A percentile compares a stretch with the other conserved stretches of the same genome.
phyloP scores from a whole-genome alignment of 768 basidiomycete species.

The Calocybe cyanea region DNA sequence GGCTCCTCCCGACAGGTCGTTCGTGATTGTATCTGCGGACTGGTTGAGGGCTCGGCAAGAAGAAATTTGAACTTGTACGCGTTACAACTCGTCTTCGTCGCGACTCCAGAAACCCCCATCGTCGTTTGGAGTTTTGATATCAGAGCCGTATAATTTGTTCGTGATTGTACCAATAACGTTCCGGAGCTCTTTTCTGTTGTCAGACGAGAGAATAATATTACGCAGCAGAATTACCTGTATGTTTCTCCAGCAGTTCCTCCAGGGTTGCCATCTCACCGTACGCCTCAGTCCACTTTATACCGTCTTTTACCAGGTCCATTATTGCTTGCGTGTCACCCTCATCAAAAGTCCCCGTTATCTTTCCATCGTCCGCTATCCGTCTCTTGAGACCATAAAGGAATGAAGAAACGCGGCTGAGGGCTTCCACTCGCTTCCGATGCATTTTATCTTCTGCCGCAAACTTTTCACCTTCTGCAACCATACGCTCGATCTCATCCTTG shows the following conservation, averaged over 20 bases:
- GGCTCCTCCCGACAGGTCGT: not conserved
- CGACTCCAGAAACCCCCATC: not conserved
- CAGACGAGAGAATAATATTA: not conserved
- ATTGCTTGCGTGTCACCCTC: conserved; percentile 59
- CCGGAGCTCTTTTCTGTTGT: conserved; percentile 20
- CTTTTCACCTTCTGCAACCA: conserved; percentile 51
- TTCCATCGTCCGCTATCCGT: conserved; percentile 68
- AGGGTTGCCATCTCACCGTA: conserved; percentile 57
- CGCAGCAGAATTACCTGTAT: conserved; percentile 32
- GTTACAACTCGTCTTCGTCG: conserved; percentile 7
- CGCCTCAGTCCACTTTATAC: conserved; percentile 73
- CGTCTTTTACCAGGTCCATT: conserved; percentile 61
- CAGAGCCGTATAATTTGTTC: conserved; percentile 17
- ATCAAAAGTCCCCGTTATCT: conserved; percentile 65
- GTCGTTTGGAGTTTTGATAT: not conserved
- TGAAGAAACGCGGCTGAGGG: conserved; percentile 55
- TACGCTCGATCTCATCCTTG: conserved; percentile 52
- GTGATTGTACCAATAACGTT: conserved; percentile 23
- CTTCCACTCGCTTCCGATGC: conserved; percentile 19
- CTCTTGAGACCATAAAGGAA: conserved; percentile 66
- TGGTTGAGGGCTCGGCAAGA: not conserved
- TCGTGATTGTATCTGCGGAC: not conserved
- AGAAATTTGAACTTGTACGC: not conserved
- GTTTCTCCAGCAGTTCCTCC: conserved; percentile 79
- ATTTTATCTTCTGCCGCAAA: conserved; percentile 30